Base-by-base conservation (phyloP, 306 rosid species). In the Quercus bicolor region DNA sequence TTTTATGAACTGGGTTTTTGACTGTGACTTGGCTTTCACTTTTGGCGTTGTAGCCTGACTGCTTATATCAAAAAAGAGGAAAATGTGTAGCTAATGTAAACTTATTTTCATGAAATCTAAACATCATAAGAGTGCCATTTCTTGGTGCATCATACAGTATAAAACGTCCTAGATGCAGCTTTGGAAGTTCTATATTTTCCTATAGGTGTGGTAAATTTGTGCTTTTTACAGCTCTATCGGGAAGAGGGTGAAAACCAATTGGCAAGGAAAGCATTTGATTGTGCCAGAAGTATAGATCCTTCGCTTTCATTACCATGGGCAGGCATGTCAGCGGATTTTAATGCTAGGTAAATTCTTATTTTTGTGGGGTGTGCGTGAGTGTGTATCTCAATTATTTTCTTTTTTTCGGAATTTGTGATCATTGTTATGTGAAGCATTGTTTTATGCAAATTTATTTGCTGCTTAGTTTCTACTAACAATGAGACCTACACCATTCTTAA, bases 241-340 rank as follows among this genome's bases (percentile, higher is more conserved):
- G 91, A 86, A 78, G 79, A 55, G 83, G 89, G 82, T 59, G 92
- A 84, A 76, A 89, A 82, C 84, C 88, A 87, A 85, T 84, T 94
- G 87, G 92, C 98, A 9, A 87, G 84, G 74, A 90, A 88, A 76
- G 86, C 96, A 81, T 94, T 94, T 85, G 97, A 94, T 84, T 91
- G 90, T 79, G 89, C 97, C 60, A 91, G 98, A 81, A 94, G 97
- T 81, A 92, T 92, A 70, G 97, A 94, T 82, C 98, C 98, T 75
- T 88, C 91, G 24, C 97, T 94, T 68, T 90, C 97, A 73, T 79
- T 92, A 85, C 97, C 98, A 26, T 94, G 98, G 98, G 98, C 98
- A 56, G 92, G 98, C 92, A 94, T 94, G 97, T 84, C 98, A 43
- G 97, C 93, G 13, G 96, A 88, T 82, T 88, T 82, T 80, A 77